Percentiles rank a stretch among this genome's conserved stretches.
phyloP scores from a whole-genome alignment of 129 eudicot genomes.

The Chrysanthemum lavandulifolium region DNA sequence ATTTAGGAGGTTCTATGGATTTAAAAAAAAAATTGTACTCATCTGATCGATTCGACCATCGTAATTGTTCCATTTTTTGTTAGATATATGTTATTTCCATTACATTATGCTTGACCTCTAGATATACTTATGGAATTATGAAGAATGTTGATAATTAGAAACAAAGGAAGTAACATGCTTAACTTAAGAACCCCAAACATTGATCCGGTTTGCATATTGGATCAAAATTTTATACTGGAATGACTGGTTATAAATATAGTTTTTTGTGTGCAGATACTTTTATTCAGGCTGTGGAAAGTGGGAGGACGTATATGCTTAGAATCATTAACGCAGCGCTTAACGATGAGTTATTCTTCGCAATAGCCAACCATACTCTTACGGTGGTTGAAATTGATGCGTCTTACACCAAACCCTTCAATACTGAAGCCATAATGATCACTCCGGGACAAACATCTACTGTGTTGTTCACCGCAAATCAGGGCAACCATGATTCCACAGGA shows the following conservation, averaged over 20 bases:
- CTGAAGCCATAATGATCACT: conserved; percentile 68
- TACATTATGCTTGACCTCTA: too few species aligned
- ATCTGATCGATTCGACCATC: too few species aligned
- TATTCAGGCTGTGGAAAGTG: conserved; percentile 45
- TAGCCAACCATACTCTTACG: conserved; percentile 61
- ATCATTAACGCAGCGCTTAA: conserved; percentile 79
- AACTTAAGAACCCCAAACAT: neutral
- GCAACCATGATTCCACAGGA: conserved; percentile 28
- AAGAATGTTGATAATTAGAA: too few species aligned
- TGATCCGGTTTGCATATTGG: neutral
- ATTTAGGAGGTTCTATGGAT: too few species aligned
- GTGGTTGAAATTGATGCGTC: conserved; percentile 67
- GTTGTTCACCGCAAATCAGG: conserved; percentile 51
- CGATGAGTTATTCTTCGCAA: conserved; percentile 61
- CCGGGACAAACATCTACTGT: conserved; percentile 83
- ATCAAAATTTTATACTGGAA: neutral
- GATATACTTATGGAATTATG: too few species aligned
- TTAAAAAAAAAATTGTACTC: too few species aligned
- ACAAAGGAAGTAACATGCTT: too few species aligned
- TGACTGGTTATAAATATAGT: neutral
- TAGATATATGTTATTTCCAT: too few species aligned
- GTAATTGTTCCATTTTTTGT: too few species aligned
- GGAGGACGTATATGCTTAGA: conserved; percentile 68
- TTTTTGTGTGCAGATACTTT: conserved; percentile 55
- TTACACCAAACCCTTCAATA: conserved; percentile 71